Percentiles rank a stretch among this genome's conserved stretches.
Evolutionary conservation across 2,329 filamentous ascomycete genomes (phyloP).

Genomic region (Mariannaea elegans): DNA sequence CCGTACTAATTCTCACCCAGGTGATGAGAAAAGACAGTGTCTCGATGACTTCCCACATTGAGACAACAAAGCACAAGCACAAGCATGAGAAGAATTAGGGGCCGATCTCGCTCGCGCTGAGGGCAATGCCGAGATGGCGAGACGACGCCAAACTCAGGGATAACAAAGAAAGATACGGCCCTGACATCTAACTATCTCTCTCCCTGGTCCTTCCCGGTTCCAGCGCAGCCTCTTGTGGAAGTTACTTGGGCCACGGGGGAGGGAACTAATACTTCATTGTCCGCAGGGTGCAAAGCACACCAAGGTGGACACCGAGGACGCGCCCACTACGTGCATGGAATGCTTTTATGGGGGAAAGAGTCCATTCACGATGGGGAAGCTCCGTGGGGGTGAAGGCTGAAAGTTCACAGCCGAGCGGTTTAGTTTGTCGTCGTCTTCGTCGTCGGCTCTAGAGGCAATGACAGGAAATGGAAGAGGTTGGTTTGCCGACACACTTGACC

Average conservation of each 20-base stretch:
- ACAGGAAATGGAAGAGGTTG: background rate
- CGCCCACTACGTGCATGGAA: no score
- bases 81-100: background rate
- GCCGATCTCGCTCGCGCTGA: background rate
- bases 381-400: slow-evolving; percentile 10
- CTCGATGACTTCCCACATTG: no score
- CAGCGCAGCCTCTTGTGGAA: background rate
- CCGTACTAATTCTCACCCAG: no score
- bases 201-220: background rate
- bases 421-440: background rate
- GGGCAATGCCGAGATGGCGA: no score
- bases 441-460: background rate
- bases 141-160: no score
- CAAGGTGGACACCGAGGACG: background rate
- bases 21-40: no score
- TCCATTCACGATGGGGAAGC: background rate
- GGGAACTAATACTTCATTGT: background rate
- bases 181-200: background rate
- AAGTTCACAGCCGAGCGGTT: slow-evolving; percentile 2
- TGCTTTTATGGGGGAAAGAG: no score
- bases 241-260: background rate
- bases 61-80: background rate
- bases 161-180: no score
- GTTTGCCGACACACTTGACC: background rate
- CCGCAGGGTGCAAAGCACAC: background rate